phyloP scores from a whole-genome alignment of 2,329 filamentous ascomycete genomes.

The Fusarium avenaceum region DNA sequence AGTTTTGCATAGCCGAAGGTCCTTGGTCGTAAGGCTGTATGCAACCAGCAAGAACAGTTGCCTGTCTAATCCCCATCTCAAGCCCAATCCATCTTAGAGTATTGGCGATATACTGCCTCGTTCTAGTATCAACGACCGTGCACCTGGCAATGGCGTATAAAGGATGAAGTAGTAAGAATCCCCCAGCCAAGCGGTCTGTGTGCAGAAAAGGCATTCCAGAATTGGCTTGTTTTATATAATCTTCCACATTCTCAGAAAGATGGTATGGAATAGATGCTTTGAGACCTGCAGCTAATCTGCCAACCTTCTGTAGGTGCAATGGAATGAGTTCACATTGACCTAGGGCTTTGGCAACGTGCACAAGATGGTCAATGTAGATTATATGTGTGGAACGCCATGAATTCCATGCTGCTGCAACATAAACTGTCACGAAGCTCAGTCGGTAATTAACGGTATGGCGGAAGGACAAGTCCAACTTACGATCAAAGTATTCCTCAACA shows the following conservation, averaged over 20 bases:
- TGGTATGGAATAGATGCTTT: constrained; percentile 20
- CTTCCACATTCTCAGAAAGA: background rate
- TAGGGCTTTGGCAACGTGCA: constrained; percentile 5
- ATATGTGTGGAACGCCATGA: constrained; percentile 19
- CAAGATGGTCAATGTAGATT: constrained; percentile 19
- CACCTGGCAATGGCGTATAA: constrained; percentile 17
- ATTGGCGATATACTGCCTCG: background rate
- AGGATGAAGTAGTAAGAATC: background rate
- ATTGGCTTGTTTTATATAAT: background rate
- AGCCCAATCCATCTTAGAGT: constrained; percentile 10
- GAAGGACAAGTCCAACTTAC: background rate
- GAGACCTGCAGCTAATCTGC: background rate
- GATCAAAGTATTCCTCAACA: constrained; percentile 17
- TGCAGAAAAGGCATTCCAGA: background rate
- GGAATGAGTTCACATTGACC: constrained; percentile 1
- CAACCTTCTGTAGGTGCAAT: background rate
- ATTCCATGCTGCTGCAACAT: constrained; percentile 20
- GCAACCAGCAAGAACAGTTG: background rate
- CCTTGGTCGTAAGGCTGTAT: constrained; percentile 5
- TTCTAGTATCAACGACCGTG: background rate
- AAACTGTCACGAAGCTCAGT: background rate
- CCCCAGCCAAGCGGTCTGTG: background rate
- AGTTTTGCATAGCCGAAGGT: constrained; percentile 14
- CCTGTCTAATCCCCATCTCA: constrained; percentile 21
- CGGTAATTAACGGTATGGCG: rapidly evolving